Percentiles rank a stretch among this genome's conserved stretches.
Conservation (phyloP, 1,139 yeast species). For the Pneumocystis oryctolagi region DNA sequence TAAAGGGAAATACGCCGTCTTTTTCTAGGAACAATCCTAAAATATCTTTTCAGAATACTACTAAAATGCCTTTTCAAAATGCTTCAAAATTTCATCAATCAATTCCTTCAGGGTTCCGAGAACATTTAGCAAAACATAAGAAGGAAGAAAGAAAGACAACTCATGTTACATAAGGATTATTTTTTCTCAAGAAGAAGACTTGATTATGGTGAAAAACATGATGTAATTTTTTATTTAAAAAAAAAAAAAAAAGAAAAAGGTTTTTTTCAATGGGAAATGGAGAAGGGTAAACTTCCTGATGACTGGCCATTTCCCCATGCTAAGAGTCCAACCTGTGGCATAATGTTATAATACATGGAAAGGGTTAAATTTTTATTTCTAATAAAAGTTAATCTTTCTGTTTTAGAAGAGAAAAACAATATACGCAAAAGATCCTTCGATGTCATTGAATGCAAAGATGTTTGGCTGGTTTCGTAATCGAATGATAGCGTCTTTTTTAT, state of each 20-base stretch:
- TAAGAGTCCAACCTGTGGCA: conserved; percentile 35
- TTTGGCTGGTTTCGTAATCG: conserved; percentile 34
- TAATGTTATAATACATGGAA: conserved; percentile 77
- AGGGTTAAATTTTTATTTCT: conserved; percentile 50
- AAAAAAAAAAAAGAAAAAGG: not conserved
- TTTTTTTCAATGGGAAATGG: not conserved
- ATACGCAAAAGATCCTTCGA: conserved; percentile 43
- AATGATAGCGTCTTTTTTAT: conserved; percentile 41
- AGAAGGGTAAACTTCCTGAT: not conserved
- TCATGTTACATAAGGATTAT: not conserved
- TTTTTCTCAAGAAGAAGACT: not conserved
- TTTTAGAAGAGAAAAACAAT: not conserved
- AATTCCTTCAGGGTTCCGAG: not conserved
- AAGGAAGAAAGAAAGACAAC: not conserved
- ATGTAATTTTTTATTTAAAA: not conserved
- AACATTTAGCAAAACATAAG: not conserved
- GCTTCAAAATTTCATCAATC: not conserved
- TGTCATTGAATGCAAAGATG: conserved; percentile 82
- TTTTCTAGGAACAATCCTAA: not conserved
- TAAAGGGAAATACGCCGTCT: not conserved
- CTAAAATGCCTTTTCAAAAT: not conserved
- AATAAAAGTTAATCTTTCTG: not conserved
- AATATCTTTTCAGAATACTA: not conserved
- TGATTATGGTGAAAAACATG: not conserved
- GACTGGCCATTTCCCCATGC: not conserved